Base-by-base conservation (phyloP, 2,329 filamentous ascomycete genomes). In the Huntiella bhutanensis region DNA sequence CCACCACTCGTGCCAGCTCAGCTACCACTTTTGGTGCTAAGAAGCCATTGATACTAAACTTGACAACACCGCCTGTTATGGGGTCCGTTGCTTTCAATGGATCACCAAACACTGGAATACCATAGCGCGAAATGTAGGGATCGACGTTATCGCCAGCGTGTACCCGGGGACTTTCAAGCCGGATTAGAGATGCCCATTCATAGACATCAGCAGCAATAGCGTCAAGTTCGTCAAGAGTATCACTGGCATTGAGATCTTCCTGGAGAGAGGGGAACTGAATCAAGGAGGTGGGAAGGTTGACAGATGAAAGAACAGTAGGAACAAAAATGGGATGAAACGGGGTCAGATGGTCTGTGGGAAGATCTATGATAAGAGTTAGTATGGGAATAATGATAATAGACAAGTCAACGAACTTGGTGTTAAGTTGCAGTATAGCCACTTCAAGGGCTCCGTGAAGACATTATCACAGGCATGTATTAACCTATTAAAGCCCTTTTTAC, bases 401-500 rank as follows among this genome's bases (percentile, higher is more conserved):
- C 6, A 15, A 42, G 28, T 38, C 19, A 28, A 38, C 33, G 12
- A 33, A 47, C 45, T 10, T 33, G 33, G 4, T 19, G 16, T n/a
- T 36, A 77, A 58, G 54, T 86, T 80, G 55, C 70, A 79, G 54
- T 91, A 87, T 0, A 96, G 63, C 86, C 88, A 95, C 1, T 73
- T 73, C 16, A 79, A 55, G 1, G 78, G 74, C 39, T 68, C 62
- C 42, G 70, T 73, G 16, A 95, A 66, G 16, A 84, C 83, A 52
- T 85, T 83, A 54, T 80, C 78, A 59, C 78, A 85, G 11, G 85
- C 84, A 67, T 82, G 82, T 5, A 79, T 59, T 11, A 94, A 64
- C 40, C 84, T 69, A 51, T 87, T 79, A 55, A 92, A 94, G 0
- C 77, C 80, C 52, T 81, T 86, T 59, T 85, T 91, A 3, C 86